These are phyloP conservation scores for Thymus mandschuricus DNA, from an alignment of 257 asterid genomes.

Conservation along the genomic window DNA sequence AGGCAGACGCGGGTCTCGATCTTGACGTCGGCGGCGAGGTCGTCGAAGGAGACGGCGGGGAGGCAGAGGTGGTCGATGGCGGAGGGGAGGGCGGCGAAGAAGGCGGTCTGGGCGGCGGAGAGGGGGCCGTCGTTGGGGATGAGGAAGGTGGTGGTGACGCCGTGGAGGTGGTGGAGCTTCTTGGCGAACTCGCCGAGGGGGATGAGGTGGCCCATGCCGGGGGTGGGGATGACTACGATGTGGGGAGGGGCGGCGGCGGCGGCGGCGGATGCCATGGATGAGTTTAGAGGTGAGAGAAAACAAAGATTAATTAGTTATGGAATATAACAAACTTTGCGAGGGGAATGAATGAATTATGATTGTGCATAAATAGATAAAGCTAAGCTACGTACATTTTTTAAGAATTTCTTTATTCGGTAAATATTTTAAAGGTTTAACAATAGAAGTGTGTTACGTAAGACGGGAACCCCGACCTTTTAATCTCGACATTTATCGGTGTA, in stretches of 20 bases:
- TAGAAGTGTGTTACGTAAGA: no score
- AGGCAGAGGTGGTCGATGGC: slow-evolving; percentile 44
- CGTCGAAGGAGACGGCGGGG: slow-evolving; percentile 57
- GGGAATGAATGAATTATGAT: no score
- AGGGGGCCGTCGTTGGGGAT: slow-evolving; percentile 63
- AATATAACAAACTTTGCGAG: no score
- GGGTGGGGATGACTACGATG: slow-evolving; percentile 63
- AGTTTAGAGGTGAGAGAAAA: no score
- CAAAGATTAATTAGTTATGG: slow-evolving; percentile 36
- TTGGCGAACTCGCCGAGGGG: slow-evolving; percentile 68
- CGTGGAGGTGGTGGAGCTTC: slow-evolving; percentile 48
- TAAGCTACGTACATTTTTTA: no score
- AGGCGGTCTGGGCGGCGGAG: slow-evolving; percentile 44
- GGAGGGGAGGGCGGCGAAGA: slow-evolving; percentile 61
- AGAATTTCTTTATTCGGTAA: no score
- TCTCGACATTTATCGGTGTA: no score
- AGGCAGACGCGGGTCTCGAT: slow-evolving; percentile 64
- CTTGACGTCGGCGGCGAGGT: slow-evolving; percentile 44
- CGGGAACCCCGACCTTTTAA: no score
- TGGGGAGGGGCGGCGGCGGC: slow-evolving; percentile 34
- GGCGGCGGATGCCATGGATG: slow-evolving; percentile 36
- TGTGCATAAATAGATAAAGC: no score
- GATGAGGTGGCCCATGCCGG: slow-evolving; percentile 92
- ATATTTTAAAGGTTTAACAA: no score
- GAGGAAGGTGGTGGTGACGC: slow-evolving; percentile 54